These are phyloP conservation scores for Neohortaea acidophila DNA, from an alignment of 495 filamentous ascomycete genomes.

Conservation along the genomic window DNA sequence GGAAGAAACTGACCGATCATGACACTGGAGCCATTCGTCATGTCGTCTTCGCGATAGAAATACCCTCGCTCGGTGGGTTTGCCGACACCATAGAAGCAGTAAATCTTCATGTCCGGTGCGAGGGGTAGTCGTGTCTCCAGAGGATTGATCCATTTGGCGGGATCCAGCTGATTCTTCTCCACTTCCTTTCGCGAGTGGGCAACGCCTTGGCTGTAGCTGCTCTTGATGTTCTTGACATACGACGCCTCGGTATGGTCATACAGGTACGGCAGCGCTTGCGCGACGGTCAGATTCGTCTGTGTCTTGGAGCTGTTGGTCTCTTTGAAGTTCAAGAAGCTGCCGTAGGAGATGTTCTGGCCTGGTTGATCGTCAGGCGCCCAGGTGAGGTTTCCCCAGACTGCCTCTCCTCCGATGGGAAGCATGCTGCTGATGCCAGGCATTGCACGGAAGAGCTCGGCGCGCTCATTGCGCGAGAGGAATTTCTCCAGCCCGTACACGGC, in stretches of 20 bases:
- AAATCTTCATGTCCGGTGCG: constrained; percentile 86
- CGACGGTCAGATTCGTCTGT: constrained; percentile 60
- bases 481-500: constrained; percentile 95
- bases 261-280: constrained; percentile 62
- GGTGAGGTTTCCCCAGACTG: constrained; percentile 80
- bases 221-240: constrained; percentile 57
- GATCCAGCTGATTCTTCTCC: constrained; percentile 68
- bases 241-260: constrained; percentile 63
- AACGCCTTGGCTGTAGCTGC: constrained; percentile 75
- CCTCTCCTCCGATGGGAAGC: constrained; percentile 89
- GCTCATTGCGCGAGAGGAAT: constrained; percentile 76
- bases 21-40: neutral
- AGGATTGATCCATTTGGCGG: constrained; percentile 84
- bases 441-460: constrained; percentile 84
- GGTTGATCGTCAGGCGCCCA: constrained; percentile 82
- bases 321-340: constrained; percentile 78
- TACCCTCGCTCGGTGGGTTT: constrained; percentile 86
- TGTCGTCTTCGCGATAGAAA: constrained; percentile 61
- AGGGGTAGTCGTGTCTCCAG: constrained; percentile 77
- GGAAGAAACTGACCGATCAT: constrained; percentile 5
- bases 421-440: constrained; percentile 96
- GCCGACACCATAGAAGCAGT: constrained; percentile 90
- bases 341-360: constrained; percentile 54
- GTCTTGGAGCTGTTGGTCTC: constrained; percentile 39
- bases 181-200: constrained; percentile 70